Percentiles rank a stretch among this genome's conserved stretches.
These are phyloP conservation scores for Trifolium pratense DNA, from an alignment of 306 rosid species.

Conservation along the genomic window DNA sequence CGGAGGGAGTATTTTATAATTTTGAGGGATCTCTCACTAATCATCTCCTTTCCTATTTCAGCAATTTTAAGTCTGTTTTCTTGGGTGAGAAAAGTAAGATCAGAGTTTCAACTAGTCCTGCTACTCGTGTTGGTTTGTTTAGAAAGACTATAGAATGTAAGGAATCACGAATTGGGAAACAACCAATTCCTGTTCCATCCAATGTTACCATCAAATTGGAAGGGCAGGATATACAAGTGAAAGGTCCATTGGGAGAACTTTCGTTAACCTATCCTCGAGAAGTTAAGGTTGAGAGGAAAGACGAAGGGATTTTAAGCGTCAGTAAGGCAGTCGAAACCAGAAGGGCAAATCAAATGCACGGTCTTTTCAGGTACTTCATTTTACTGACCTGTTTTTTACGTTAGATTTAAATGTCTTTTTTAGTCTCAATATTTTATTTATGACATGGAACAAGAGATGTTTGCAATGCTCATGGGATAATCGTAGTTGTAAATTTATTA, in stretches of 20 bases:
- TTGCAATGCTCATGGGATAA: neutral
- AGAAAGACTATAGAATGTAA: constrained; percentile 74
- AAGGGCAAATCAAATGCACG: constrained; percentile 95
- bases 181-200: constrained; percentile 73
- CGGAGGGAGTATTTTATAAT: constrained; percentile 23
- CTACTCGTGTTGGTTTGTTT: constrained; percentile 47
- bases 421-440: constrained; percentile 3
- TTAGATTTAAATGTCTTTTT: constrained; percentile 8
- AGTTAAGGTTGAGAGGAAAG: constrained; percentile 68
- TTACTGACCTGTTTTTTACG: neutral
- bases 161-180: constrained; percentile 97
- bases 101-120: constrained; percentile 49
- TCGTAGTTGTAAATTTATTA: constrained; percentile 21
- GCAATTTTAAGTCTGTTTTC: constrained; percentile 71
- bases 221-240: constrained; percentile 76
- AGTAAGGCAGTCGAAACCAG: constrained; percentile 76
- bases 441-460: constrained; percentile 14
- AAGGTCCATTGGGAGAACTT: constrained; percentile 94
- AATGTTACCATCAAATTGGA: constrained; percentile 75
- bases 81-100: constrained; percentile 67
- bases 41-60: constrained; percentile 53
- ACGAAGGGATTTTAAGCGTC: constrained; percentile 64
- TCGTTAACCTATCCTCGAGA: constrained; percentile 79
- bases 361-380: constrained; percentile 83
- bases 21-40: constrained; percentile 33